These are phyloP conservation scores for Ceratobasidium sp. DNA, from an alignment of 1,284 basidiomycete genomes.

Conservation along the genomic window DNA sequence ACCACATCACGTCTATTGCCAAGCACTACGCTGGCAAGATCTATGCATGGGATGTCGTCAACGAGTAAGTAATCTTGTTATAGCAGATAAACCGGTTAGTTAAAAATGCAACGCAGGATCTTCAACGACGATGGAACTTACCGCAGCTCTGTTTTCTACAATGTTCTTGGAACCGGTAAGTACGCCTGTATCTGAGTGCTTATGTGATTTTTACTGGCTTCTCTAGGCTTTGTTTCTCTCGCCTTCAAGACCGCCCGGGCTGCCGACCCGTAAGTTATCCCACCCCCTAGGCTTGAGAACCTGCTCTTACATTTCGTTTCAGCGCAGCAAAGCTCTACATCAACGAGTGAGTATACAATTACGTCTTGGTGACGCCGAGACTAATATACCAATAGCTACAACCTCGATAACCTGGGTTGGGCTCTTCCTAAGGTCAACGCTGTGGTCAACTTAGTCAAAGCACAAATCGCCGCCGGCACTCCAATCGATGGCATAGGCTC, in stretches of 20 bases:
- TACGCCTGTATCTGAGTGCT: neutral
- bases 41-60: slow-evolving; percentile 58
- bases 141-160: slow-evolving; percentile 57
- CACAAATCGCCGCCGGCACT: slow-evolving; percentile 54
- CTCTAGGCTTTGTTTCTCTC: slow-evolving; percentile 3
- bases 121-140: slow-evolving; percentile 58
- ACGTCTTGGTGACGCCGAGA: too few relatives aligned
- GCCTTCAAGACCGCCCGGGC: slow-evolving; percentile 25
- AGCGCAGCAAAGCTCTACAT: slow-evolving; percentile 19
- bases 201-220: neutral
- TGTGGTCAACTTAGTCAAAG: slow-evolving; percentile 63
- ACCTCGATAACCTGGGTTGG: slow-evolving; percentile 41
- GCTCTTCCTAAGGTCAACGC: slow-evolving; percentile 63
- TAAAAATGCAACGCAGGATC: slow-evolving; percentile 54
- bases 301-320: neutral
- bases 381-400: slow-evolving; percentile 14
- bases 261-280: slow-evolving; percentile 3
- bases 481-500: slow-evolving; percentile 56
- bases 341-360: neutral
- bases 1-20: slow-evolving; percentile 57
- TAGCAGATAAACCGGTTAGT: neutral
- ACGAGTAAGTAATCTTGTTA: slow-evolving; percentile 49
- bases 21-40: slow-evolving; percentile 59
- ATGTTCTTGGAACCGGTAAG: slow-evolving; percentile 47
- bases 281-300: neutral